These are phyloP conservation scores for Rhizophagus clarus DNA, from an alignment of 192 early-diverging fungal species.

Conservation along the genomic window DNA sequence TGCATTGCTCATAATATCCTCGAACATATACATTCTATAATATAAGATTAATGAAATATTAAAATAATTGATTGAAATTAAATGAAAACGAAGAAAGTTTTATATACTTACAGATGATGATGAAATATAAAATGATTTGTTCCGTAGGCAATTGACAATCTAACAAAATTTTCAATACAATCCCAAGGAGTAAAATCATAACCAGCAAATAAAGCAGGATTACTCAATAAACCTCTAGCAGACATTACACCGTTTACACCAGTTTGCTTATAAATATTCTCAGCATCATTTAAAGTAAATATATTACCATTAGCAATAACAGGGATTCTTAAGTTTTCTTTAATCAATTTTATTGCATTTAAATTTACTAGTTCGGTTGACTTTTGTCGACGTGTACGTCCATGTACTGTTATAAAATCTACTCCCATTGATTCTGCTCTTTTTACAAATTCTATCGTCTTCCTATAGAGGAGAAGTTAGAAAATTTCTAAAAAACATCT, in stretches of 20 bases:
- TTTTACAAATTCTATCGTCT: constrained; percentile 85
- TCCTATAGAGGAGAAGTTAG: constrained; percentile 36
- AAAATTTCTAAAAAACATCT: background rate
- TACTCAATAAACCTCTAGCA: constrained; percentile 86
- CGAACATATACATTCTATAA: constrained; percentile 85
- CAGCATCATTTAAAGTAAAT: constrained; percentile 74
- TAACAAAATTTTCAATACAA: constrained; percentile 75
- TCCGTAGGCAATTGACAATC: constrained; percentile 74
- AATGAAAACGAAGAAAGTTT: background rate
- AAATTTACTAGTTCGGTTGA: constrained; percentile 80
- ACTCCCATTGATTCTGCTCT: constrained; percentile 84
- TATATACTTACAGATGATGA: constrained; percentile 70
- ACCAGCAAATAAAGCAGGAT: constrained; percentile 93
- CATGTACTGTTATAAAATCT: constrained; percentile 91
- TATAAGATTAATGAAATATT: background rate
- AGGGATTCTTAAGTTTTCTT: constrained; percentile 77
- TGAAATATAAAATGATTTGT: constrained; percentile 85
- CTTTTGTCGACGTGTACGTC: constrained; percentile 79
- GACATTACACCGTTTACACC: constrained; percentile 91
- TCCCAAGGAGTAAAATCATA: constrained; percentile 76
- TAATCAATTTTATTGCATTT: constrained; percentile 81
- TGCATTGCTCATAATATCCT: constrained; percentile 75
- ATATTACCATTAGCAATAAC: constrained; percentile 90
- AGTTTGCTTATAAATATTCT: constrained; percentile 73
- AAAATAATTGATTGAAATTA: background rate